Evolutionary conservation across 129 eudicot species (phyloP), one percentile per base, ranked within the genome.

Genomic region (carrot (Daucus carota)): DNA sequence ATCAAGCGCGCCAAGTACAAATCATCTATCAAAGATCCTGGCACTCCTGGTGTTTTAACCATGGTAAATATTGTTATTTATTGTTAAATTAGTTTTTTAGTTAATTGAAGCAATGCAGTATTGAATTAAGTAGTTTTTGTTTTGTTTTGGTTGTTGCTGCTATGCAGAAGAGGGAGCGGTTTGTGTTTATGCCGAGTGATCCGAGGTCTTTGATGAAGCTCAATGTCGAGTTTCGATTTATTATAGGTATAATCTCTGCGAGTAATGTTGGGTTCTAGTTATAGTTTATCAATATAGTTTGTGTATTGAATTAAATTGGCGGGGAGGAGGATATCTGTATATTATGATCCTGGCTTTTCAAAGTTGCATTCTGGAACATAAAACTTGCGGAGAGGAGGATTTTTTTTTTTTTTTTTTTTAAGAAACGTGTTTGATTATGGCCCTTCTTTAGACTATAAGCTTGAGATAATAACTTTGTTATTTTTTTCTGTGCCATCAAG

Each of bases 1-100:
- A 72, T 82, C 47, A 91, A 89, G 75, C 92, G 89, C 66, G 96
- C 90, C 59, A 90, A 85, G 88, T 88, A 83, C 65, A 93, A 93
- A 76, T 75, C 96, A 4, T 76, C 94, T 1, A 84, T 81, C 34
- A 90, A 90, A 77, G 94, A 82, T 69, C 87, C 95, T 60, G 98
- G 98, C 22, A 77, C 80, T 26, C 89, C 88, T 66, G 98, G 98
- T 22, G 85, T 87, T 26, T 79, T 93, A 77, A 81, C 78, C 26
- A 77, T 93, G 98, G 96, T 93, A 79, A 36, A 1, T 44, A n/a
- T 33, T 3, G 36, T 22, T 46, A 28, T 45, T 16, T 40, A 32
- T 68, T 68, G 15, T 32, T n/a, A 7, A 8, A 0, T 65, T 32
- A 2, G 0, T 8, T 66, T 65, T 65, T 16, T 42, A 26, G 24